phyloP scores from a whole-genome alignment of 2,329 filamentous ascomycete genomes.

The Aureobasidium melanogenum region DNA sequence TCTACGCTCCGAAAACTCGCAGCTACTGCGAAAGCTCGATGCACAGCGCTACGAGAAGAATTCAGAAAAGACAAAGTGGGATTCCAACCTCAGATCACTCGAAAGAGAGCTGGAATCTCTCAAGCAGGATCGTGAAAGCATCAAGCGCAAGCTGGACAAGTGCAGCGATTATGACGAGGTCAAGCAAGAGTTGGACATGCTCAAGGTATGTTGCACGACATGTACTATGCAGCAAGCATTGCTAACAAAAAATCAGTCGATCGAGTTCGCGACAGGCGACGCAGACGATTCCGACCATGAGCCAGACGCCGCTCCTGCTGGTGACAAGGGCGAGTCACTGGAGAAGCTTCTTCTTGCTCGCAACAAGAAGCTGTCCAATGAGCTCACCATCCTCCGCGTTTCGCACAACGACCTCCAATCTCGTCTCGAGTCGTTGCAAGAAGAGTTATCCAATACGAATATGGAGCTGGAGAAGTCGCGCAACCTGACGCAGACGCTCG shows the following conservation, averaged over 20 bases:
- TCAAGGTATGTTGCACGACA: constrained; percentile 51
- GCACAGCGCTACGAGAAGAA: constrained; percentile 76
- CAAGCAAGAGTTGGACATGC: constrained; percentile 88
- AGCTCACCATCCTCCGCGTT: constrained; percentile 83
- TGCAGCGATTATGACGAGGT: constrained; percentile 94
- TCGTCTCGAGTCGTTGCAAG: constrained; percentile 69
- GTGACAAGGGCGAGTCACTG: constrained; percentile 61
- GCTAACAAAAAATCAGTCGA: constrained; percentile 48
- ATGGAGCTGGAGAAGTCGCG: constrained; percentile 78
- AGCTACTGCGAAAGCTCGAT: constrained; percentile 80
- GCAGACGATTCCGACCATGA: constrained; percentile 51
- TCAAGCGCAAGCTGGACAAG: constrained; percentile 75
- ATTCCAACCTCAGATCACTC: constrained; percentile 64
- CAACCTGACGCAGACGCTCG: constrained; percentile 76
- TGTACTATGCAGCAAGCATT: constrained; percentile 14
- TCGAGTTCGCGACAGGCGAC: constrained; percentile 88
- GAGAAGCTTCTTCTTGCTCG: constrained; percentile 85
- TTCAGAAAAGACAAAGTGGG: constrained; percentile 64
- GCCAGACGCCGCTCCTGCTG: constrained; percentile 43
- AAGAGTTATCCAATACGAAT: constrained; percentile 74
- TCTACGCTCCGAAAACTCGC: constrained; percentile 86
- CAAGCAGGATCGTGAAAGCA: constrained; percentile 68
- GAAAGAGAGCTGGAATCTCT: constrained; percentile 70
- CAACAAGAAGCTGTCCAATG: constrained; percentile 94
- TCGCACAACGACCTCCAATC: constrained; percentile 87